Percentiles rank a stretch among this genome's conserved stretches.
Conservation (phyloP, 2,329 filamentous ascomycete species). For the Alternaria gaisen region DNA sequence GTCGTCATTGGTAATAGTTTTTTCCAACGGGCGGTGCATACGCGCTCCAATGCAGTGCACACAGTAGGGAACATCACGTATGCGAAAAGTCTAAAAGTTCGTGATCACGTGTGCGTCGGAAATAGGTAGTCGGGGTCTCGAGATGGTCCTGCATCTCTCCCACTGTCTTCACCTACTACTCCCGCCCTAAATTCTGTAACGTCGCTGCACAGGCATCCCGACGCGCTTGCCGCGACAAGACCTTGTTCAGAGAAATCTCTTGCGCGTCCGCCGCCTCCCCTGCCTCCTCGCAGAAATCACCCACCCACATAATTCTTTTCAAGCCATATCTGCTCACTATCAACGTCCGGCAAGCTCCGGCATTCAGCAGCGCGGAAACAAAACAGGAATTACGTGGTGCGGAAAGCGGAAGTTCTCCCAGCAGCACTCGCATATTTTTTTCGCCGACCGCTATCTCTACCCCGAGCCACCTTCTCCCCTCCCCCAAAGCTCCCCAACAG, state of each 20-base stretch:
- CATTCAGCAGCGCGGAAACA: conserved; percentile 33
- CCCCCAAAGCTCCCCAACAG: conserved; percentile 26
- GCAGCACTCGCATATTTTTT: conserved; percentile 37
- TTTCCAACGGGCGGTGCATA: conserved; percentile 22
- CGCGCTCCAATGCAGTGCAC: conserved; percentile 21
- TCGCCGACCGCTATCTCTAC: conserved; percentile 30
- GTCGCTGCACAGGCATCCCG: conserved; percentile 19
- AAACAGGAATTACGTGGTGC: conserved; percentile 34
- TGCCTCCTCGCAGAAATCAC: conserved; percentile 17
- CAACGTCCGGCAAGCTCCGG: conserved; percentile 36
- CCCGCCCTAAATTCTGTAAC: conserved; percentile 24
- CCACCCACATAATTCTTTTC: conserved; percentile 14
- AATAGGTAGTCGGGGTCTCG: conserved; percentile 1
- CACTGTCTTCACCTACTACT: conserved; percentile 16
- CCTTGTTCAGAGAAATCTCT: conserved; percentile 25
- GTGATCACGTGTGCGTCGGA: conserved; percentile 28
- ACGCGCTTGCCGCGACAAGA: conserved; percentile 36
- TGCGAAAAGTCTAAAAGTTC: conserved; percentile 21
- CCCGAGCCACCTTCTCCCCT: conserved; percentile 25
- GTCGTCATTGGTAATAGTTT: conserved; percentile 27
- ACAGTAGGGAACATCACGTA: conserved; percentile 17
- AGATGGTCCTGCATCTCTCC: conserved; percentile 7
- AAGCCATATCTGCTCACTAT: conserved; percentile 15
- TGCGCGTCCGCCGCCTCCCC: conserved; percentile 22
- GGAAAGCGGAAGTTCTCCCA: conserved; percentile 35